These are phyloP conservation scores for Fulvia fulva DNA, from an alignment of 2,329 filamentous ascomycete species.

Conservation along the genomic window DNA sequence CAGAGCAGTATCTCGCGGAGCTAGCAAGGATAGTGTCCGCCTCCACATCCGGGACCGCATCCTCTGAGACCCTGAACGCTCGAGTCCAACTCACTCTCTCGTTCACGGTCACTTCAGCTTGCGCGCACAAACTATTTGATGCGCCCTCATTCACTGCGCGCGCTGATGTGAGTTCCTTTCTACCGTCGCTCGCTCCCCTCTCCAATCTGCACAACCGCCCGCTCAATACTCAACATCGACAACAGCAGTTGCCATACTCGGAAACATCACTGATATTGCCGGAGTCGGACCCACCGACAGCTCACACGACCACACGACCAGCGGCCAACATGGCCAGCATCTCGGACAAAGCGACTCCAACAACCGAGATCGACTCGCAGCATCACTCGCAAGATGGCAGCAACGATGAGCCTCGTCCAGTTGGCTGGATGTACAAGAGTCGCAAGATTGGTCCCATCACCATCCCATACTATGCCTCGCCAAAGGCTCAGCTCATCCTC, in stretches of 20 bases:
- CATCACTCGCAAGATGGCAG: conserved; percentile 1
- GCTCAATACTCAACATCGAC: neutral
- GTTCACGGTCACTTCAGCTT: neutral
- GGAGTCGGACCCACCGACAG: neutral
- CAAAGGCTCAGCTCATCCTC: conserved; percentile 46
- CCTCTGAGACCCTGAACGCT: neutral
- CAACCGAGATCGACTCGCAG: conserved; percentile 14
- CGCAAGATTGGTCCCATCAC: conserved; percentile 39
- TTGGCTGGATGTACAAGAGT: conserved; percentile 47
- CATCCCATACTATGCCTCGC: conserved; percentile 49
- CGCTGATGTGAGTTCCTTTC: neutral
- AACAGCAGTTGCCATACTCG: neutral
- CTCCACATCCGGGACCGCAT: neutral
- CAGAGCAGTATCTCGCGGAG: neutral
- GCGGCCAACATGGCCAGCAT: conserved; percentile 5
- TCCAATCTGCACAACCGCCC: neutral
- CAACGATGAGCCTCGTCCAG: conserved; percentile 27
- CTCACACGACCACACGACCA: neutral
- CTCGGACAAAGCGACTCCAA: conserved; percentile 17
- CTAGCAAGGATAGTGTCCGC: neutral
- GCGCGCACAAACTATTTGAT: neutral
- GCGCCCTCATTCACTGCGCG: neutral
- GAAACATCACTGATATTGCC: neutral
- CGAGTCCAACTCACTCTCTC: neutral
- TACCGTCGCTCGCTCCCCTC: neutral